Evolutionary conservation across 2,329 filamentous ascomycete species (phyloP), one percentile per base, ranked within the genome.

Genomic region (Penicillium griseofulvum): DNA sequence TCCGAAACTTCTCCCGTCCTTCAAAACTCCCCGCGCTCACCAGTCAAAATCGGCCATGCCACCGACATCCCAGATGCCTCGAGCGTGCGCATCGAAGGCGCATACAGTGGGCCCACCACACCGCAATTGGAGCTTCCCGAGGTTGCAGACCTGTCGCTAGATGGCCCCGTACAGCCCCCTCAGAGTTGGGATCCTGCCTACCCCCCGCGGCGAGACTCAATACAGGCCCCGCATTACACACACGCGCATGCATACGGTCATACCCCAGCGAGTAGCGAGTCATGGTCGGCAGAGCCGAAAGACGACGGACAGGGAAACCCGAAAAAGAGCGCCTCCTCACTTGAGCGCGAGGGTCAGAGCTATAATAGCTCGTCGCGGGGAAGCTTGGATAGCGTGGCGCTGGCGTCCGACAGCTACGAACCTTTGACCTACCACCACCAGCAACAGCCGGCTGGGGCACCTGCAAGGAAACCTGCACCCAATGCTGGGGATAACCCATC

Each of bases 361-460:
- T 65, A 68, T 34, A 63, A 68, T 12, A 67, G 63, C 34, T 74
- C 72, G 14, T 74, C 73, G 5, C 68, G 66, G 7, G 69, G 65
- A 34, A 76, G 74, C 54, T 37, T 74, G 38, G 71, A 74, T 43
- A 76, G 71, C 48, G 61, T 65, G 6, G 53, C 68, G 6, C 67
- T 69, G 6, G 61, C 64, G 17, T 64, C 70, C 17, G 73, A 78
- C 29, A 62, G 58, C 48, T 77, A 76, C 52, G 76, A 80, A 48
- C 78, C 78, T 26, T 64, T 83, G 43, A 75, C 80, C 42, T 84
- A 82, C 59, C 76, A 79, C 55, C 80, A 84, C 62, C 76, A 77
- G 44, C 74, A 74, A 2, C 78, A 78, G 48, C 73, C 77, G 22
- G 74, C 57, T 9, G 65, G 69, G 7, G 67, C 63, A 50, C 39